These are phyloP conservation scores for Tetragonia tetragonoides DNA, from an alignment of 148 eudicot genomes.

Conservation along the genomic window DNA sequence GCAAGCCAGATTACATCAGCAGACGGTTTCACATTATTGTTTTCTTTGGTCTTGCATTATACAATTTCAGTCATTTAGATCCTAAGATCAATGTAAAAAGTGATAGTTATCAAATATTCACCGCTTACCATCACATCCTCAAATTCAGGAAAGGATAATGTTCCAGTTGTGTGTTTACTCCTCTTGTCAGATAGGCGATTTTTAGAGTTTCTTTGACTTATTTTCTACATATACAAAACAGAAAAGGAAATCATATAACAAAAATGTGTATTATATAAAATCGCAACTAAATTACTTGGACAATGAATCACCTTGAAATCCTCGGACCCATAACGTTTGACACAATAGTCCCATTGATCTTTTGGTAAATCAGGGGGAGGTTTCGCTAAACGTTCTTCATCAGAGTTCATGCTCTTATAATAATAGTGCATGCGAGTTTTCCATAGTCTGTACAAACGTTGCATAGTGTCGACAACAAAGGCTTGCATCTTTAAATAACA, in stretches of 20 bases:
- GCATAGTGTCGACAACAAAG: conserved; percentile 1
- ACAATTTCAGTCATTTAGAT: too few species aligned
- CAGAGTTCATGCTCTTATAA: neutral
- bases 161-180: neutral
- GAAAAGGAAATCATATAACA: neutral
- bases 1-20: neutral
- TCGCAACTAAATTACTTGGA: neutral
- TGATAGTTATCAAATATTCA: too few species aligned
- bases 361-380: conserved; percentile 1
- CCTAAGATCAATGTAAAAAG: too few species aligned
- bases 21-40: neutral
- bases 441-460: conserved; percentile 3
- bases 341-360: conserved; percentile 8
- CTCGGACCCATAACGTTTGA: neutral
- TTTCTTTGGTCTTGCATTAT: neutral
- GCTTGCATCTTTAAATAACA: conserved; percentile 6
- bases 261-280: too few species aligned
- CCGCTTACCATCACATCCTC: too few species aligned
- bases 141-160: neutral
- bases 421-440: neutral
- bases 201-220: neutral
- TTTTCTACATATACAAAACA: neutral
- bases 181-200: conserved; percentile 7
- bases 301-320: neutral
- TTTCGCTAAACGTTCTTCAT: neutral